phyloP scores from a whole-genome alignment of 2,329 filamentous ascomycete genomes.

The Penicillium sp. region DNA sequence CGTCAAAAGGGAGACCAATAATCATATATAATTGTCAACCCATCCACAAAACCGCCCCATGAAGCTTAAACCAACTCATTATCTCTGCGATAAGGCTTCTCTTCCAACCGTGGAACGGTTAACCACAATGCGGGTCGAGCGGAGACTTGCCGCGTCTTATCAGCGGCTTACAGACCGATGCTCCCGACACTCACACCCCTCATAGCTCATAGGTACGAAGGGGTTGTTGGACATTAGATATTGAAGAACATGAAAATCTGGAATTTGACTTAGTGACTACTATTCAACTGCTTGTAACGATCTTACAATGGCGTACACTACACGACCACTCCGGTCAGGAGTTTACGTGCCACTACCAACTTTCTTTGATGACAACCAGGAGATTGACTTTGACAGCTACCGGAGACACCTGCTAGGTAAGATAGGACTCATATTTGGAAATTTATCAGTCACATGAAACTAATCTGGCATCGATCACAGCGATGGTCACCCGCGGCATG shows the following conservation, averaged over 20 bases:
- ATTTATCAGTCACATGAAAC: not conserved
- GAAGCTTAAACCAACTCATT: too few species aligned
- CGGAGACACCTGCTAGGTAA: not conserved
- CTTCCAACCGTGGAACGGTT: too few species aligned
- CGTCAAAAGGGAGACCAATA: too few species aligned
- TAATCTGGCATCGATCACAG: not conserved
- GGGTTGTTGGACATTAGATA: not conserved
- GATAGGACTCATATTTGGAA: not conserved
- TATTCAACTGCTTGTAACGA: not conserved
- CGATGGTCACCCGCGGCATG: not conserved
- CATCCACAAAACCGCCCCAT: too few species aligned
- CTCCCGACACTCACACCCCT: not conserved
- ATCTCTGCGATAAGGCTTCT: too few species aligned
- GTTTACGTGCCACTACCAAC: not conserved
- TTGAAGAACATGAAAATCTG: not conserved
- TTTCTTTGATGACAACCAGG: not conserved
- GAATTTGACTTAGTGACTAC: not conserved
- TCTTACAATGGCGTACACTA: not conserved
- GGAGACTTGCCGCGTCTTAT: too few species aligned
- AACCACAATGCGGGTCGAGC: too few species aligned
- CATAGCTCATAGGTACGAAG: not conserved
- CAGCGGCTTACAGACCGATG: too few species aligned
- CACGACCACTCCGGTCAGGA: not conserved
- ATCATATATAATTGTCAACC: too few species aligned
- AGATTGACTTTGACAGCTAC: not conserved